Conservation (phyloP, 2,329 filamentous ascomycete species). For the Beauveria pseudobassiana region DNA sequence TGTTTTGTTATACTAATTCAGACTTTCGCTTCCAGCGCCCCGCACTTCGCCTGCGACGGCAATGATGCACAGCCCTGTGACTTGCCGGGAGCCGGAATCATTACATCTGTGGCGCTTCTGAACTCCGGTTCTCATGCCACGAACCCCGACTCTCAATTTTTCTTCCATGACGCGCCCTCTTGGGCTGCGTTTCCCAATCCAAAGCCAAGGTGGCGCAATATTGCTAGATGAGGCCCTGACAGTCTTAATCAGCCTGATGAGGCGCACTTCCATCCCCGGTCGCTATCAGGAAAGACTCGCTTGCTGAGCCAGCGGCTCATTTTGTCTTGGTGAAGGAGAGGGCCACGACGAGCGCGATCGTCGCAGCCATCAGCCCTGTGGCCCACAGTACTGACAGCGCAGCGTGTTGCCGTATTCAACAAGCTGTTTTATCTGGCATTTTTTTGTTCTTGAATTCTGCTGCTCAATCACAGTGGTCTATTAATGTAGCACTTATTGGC, state of each 20-base stretch:
- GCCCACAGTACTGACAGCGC: too few relatives aligned
- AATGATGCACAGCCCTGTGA: constrained; percentile 4
- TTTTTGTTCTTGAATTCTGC: too few relatives aligned
- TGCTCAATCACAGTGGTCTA: too few relatives aligned
- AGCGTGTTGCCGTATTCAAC: too few relatives aligned
- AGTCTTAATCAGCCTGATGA: neutral
- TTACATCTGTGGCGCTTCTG: neutral
- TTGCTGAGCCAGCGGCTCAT: neutral
- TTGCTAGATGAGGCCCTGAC: neutral
- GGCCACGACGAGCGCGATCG: too few relatives aligned
- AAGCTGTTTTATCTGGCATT: too few relatives aligned
- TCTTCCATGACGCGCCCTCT: neutral
- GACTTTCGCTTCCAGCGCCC: neutral
- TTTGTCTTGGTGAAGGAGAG: neutral
- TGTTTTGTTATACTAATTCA: too few relatives aligned
- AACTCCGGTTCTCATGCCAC: neutral
- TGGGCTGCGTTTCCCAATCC: neutral
- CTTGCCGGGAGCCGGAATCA: neutral
- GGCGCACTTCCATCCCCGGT: neutral
- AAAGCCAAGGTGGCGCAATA: neutral
- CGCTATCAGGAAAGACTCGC: too few relatives aligned
- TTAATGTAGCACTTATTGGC: too few relatives aligned
- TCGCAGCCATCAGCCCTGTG: too few relatives aligned
- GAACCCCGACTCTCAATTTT: neutral
- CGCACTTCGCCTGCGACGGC: neutral